A percentile compares a stretch with the other conserved stretches of the same genome.
These are phyloP conservation scores for Aspergillus tanneri DNA, from an alignment of 2,329 filamentous ascomycete genomes.

Conservation along the genomic window DNA sequence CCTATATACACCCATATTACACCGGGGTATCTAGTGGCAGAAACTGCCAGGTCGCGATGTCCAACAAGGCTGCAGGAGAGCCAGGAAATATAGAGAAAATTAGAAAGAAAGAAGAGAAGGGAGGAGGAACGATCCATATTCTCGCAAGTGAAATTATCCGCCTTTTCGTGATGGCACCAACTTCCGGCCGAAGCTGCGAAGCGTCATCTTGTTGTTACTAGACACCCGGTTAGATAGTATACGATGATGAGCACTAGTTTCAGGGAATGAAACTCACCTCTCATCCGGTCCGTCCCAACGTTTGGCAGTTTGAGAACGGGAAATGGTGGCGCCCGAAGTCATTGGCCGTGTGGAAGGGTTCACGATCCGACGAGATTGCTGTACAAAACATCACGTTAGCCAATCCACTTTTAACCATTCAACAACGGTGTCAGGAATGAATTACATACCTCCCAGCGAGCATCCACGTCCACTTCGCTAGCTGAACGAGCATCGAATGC, in stretches of 20 bases:
- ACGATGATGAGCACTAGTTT: neutral
- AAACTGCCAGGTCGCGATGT: constrained; percentile 16
- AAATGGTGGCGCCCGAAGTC: constrained; percentile 30
- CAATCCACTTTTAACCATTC: neutral
- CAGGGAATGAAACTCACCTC: constrained; percentile 25
- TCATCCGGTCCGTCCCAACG: constrained; percentile 32
- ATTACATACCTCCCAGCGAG: constrained; percentile 39
- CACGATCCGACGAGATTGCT: constrained; percentile 37
- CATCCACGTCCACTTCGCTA: constrained; percentile 39
- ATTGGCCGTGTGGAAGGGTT: constrained; percentile 32
- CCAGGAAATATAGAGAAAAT: neutral
- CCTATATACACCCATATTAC: constrained; percentile 28
- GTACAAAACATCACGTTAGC: constrained; percentile 15
- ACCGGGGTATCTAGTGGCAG: constrained; percentile 23
- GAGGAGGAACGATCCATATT: neutral
- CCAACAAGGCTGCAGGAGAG: neutral
- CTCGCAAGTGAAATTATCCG: constrained; percentile 17
- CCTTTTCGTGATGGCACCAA: constrained; percentile 31
- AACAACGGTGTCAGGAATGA: no score
- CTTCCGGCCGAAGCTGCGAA: constrained; percentile 40
- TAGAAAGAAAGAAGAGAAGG: no score
- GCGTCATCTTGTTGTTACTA: constrained; percentile 32
- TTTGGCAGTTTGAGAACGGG: constrained; percentile 24
- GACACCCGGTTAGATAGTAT: constrained; percentile 11
- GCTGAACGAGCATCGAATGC: constrained; percentile 35